These are phyloP conservation scores for Golubevia sp. DNA, from an alignment of 1,284 basidiomycete genomes.

Conservation along the genomic window DNA sequence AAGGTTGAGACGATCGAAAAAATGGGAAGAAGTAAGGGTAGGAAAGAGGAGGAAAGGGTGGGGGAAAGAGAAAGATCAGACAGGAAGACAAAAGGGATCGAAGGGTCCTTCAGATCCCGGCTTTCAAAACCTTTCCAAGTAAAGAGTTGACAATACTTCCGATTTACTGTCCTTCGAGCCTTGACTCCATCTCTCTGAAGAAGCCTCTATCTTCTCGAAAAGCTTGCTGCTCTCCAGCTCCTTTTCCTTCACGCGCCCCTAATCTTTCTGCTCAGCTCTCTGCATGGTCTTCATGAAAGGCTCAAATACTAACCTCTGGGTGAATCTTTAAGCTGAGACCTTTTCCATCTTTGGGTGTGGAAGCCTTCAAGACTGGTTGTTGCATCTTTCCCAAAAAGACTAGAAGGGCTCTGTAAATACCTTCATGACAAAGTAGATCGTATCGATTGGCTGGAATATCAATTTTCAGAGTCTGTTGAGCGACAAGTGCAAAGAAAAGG, in stretches of 20 bases:
- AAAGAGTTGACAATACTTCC: too few relatives aligned
- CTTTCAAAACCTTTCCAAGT: too few relatives aligned
- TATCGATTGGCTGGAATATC: slow-evolving; percentile 70
- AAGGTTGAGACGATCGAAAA: background rate
- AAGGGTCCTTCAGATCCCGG: too few relatives aligned
- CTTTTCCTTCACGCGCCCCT: too few relatives aligned
- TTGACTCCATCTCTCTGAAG: too few relatives aligned
- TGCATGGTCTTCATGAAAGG: too few relatives aligned
- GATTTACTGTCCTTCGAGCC: too few relatives aligned
- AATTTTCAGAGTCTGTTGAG: slow-evolving; percentile 37
- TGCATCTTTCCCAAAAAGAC: slow-evolving; percentile 79
- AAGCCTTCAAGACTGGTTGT: slow-evolving; percentile 65
- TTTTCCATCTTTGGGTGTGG: slow-evolving; percentile 35
- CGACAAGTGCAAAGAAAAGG: slow-evolving; percentile 2
- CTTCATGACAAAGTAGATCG: slow-evolving; percentile 95
- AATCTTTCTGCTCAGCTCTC: too few relatives aligned
- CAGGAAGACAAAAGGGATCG: too few relatives aligned
- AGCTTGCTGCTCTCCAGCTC: too few relatives aligned
- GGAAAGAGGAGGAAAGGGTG: slow-evolving; percentile 1
- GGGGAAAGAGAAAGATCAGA: background rate
- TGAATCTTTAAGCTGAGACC: slow-evolving; percentile 17
- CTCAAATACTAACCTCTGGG: slow-evolving; percentile 64
- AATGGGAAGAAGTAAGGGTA: background rate
- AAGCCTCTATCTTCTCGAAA: too few relatives aligned
- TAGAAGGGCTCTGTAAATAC: slow-evolving; percentile 83